Base-by-base conservation (phyloP, 805 yeast species). In the Priceomyces haplophilus region DNA sequence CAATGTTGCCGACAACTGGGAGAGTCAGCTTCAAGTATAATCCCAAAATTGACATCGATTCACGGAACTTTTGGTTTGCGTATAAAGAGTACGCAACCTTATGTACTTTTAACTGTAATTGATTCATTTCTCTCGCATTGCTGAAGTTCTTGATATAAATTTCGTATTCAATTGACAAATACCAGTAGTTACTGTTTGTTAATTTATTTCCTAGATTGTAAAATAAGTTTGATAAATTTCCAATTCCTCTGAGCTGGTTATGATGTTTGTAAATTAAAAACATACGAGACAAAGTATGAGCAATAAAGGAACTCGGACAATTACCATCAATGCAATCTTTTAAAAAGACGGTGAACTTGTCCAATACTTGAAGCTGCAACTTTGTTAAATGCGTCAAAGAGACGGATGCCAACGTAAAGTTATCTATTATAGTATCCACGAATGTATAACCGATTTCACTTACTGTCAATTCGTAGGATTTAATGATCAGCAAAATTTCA, bases 141-240 rank as follows among this genome's bases (percentile, higher is more conserved):
- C 24, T n/a, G 20, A 7, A 21, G 11, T 41, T 24, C 15, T 15
- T 29, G 12, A 65, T 41, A 7, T 52, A 43, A 10, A 51, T 50
- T 43, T 72, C 77, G 21, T 64, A 51, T 5, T 60, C 55, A 12
- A 71, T 43, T 15, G 67, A 62, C 51, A 29, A 7, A 47, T 51
- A 32, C 48, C 52, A 51, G 17, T 40, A 34, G 13, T 51, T 39
- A 2, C 5, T 16, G 13, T 33, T 45, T 3, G 56, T 29, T 18
- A 54, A 38, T 27, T 47, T 56, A 7, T 55, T 59, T 0, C 74
- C 77, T 37, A 63, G 51, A 44, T 74, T 71, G 50, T 65, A 77
- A 5, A 68, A 55, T 10, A 78, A 38, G 47, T 73, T 76, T 3
- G 80, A 69, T 3, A 78, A 47, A 50, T 76, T 77, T 38, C 68